Conservation (phyloP, 305 asterid species). For the Fraxinus floribunda region DNA sequence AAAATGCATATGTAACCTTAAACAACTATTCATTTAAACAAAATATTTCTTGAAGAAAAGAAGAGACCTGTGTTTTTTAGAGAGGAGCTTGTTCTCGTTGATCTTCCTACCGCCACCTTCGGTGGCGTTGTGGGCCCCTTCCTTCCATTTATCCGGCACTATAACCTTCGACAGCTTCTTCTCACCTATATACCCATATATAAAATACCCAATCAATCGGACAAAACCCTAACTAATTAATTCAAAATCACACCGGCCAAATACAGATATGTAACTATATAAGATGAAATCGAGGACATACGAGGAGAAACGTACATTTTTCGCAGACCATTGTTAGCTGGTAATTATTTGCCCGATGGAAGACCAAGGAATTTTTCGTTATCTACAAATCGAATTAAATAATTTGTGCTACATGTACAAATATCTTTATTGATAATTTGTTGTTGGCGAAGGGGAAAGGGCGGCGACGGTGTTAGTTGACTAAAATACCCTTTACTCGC, state of each 20-base stretch:
- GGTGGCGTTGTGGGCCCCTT: constrained; percentile 81
- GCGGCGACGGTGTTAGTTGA: neutral
- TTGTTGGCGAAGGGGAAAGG: neutral
- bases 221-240: constrained; percentile 33
- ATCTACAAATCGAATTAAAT: neutral
- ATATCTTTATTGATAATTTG: neutral
- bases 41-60: neutral
- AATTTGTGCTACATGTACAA: no score
- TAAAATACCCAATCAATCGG: constrained; percentile 23
- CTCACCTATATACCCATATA: constrained; percentile 51
- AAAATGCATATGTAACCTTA: neutral
- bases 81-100: constrained; percentile 92
- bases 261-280: neutral
- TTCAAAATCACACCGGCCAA: neutral
- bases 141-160: constrained; percentile 98
- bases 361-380: neutral
- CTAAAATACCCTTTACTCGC: neutral
- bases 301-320: constrained; percentile 50
- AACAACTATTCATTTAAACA: neutral
- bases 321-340: constrained; percentile 69
- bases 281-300: neutral
- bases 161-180: constrained; percentile 87
- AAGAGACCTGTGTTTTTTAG: constrained; percentile 74
- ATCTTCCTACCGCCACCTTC: constrained; percentile 95
- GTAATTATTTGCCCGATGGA: neutral